Conservation (phyloP, 345 rosid genomes). For the Geranium rotundifolium region DNA sequence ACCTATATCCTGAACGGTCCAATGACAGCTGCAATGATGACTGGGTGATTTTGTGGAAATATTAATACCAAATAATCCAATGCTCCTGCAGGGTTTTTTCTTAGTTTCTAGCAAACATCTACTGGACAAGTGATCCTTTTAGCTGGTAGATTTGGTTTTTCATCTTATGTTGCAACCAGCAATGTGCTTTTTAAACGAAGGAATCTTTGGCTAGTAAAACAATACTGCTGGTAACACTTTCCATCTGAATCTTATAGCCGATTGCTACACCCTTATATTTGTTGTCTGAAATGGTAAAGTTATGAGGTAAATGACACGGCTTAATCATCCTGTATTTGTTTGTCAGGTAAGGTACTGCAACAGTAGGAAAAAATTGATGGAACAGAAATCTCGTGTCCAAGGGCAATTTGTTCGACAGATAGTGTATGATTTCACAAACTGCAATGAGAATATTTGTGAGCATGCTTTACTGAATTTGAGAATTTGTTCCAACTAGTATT, state of each 20-base stretch:
- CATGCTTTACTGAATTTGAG: neutral
- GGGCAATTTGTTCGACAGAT: conserved; percentile 55
- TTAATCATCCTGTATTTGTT: neutral
- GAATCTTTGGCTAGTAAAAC: neutral
- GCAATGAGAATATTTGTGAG: neutral
- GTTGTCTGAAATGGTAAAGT: no score
- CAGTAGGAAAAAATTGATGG: conserved; percentile 56
- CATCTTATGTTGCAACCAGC: neutral
- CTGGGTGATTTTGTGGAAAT: no score
- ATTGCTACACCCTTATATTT: neutral
- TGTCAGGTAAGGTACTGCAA: conserved; percentile 48
- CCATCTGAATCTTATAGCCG: neutral
- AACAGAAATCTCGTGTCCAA: conserved; percentile 47
- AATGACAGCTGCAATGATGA: no score
- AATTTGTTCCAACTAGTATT: neutral
- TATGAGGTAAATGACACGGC: neutral
- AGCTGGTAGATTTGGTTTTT: no score
- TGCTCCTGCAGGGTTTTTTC: no score
- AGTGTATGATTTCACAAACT: conserved; percentile 7
- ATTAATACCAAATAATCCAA: no score
- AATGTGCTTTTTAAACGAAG: neutral
- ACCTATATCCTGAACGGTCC: no score
- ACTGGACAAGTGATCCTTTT: no score
- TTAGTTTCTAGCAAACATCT: no score
- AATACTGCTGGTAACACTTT: neutral